Evolutionary conservation across 2,329 filamentous ascomycete genomes (phyloP).

Genomic region (Plenodomus lindquistii): DNA sequence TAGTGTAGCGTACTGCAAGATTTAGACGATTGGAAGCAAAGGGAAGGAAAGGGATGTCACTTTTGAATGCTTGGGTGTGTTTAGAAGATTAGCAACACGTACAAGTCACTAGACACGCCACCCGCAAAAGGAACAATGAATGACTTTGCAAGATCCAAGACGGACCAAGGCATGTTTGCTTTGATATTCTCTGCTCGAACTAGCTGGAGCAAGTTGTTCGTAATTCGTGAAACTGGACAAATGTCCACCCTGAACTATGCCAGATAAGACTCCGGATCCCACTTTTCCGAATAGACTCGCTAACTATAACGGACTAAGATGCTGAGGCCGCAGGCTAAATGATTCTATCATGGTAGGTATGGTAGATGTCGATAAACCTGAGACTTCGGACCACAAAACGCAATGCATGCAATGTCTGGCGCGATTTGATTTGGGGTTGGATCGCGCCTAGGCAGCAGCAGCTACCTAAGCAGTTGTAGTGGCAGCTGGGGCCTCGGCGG

Average conservation of each 20-base stretch:
- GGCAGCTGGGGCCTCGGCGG: constrained; percentile 30
- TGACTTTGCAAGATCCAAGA: background rate
- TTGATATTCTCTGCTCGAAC: constrained; percentile 18
- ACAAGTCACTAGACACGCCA: too few relatives aligned
- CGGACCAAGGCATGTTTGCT: constrained; percentile 3
- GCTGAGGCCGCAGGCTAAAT: constrained; percentile 30
- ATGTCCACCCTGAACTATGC: constrained; percentile 34
- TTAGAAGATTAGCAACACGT: too few relatives aligned
- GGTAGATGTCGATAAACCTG: constrained; percentile 32
- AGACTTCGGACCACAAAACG: constrained; percentile 26
- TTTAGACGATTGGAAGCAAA: too few relatives aligned
- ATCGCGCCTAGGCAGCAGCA: constrained; percentile 21
- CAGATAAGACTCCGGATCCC: constrained; percentile 34
- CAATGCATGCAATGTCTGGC: constrained; percentile 28
- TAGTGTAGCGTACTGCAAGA: constrained; percentile 5
- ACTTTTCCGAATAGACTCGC: constrained; percentile 35
- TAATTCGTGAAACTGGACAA: constrained; percentile 22
- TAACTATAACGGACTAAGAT: constrained; percentile 35
- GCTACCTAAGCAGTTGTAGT: constrained; percentile 39
- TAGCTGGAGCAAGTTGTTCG: constrained; percentile 29
- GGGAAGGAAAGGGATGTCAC: too few relatives aligned
- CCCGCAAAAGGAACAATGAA: background rate
- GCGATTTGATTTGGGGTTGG: constrained; percentile 12
- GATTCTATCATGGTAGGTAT: constrained; percentile 34
- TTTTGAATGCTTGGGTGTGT: too few relatives aligned